phyloP scores from a whole-genome alignment of 1,139 yeast species.

The Ogataea hybrid region DNA sequence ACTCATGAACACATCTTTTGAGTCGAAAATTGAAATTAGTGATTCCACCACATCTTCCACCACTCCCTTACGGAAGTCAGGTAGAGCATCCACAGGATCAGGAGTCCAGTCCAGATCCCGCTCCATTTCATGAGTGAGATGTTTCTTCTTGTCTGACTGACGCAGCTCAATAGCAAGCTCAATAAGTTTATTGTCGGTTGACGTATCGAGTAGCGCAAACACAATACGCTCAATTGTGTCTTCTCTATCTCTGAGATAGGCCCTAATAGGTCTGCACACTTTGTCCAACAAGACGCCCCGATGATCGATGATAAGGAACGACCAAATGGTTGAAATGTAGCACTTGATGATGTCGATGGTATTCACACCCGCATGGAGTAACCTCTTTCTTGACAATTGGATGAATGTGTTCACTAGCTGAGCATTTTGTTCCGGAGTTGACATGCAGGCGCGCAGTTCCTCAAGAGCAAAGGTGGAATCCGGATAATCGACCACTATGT shows the following conservation, averaged over 20 bases:
- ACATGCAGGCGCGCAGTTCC: conserved; percentile 57
- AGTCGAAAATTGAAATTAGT: conserved; percentile 72
- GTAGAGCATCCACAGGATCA: conserved; percentile 90
- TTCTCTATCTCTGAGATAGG: conserved; percentile 61
- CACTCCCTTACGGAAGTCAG: conserved; percentile 71
- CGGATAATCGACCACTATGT: conserved; percentile 61
- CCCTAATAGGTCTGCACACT: conserved; percentile 71
- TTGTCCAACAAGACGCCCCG: conserved; percentile 79
- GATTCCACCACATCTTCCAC: conserved; percentile 71
- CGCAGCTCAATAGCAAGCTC: conserved; percentile 57
- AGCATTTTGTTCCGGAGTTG: conserved; percentile 41
- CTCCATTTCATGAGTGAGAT: conserved; percentile 22
- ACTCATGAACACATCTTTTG: conserved; percentile 67
- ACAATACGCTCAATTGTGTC: conserved; percentile 75
- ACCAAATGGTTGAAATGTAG: conserved; percentile 69
- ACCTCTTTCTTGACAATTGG: conserved; percentile 43
- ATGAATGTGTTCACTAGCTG: conserved; percentile 57
- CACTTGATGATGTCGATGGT: conserved; percentile 71
- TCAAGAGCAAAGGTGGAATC: conserved; percentile 54
- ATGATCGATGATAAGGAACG: conserved; percentile 80
- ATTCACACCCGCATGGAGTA: conserved; percentile 80
- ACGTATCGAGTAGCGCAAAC: conserved; percentile 59
- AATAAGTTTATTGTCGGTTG: conserved; percentile 40
- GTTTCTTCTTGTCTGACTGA: conserved; percentile 23
- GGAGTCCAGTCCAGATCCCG: conserved; percentile 71